Percentiles rank a stretch among this genome's conserved stretches.
phyloP scores from a whole-genome alignment of 2,329 filamentous ascomycete genomes.

The Fusarium oligoseptatum region DNA sequence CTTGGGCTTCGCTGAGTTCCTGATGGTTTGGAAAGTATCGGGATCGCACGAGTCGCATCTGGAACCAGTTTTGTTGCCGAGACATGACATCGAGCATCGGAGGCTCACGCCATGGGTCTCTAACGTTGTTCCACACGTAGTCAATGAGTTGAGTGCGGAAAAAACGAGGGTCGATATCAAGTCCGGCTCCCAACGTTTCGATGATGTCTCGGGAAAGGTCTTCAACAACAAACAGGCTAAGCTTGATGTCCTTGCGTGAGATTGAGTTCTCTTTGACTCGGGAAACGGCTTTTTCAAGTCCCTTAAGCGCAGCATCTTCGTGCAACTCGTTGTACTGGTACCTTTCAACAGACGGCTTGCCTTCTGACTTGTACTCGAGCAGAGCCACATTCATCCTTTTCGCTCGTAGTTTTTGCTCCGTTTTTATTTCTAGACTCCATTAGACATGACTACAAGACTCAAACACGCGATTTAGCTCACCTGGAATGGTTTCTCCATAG shows the following conservation, averaged over 20 bases:
- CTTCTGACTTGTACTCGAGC: not conserved
- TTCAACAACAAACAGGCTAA: conserved; percentile 4
- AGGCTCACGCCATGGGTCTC: conserved; percentile 3
- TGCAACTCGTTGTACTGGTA: not conserved
- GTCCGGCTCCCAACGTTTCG: not conserved
- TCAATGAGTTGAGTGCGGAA: not conserved
- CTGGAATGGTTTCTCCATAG: not conserved
- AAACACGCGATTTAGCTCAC: not conserved
- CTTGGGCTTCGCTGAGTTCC: not conserved
- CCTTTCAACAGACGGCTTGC: not conserved
- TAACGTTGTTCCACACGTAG: conserved; percentile 1
- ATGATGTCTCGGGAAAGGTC: conserved; percentile 6
- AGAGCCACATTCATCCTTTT: not conserved
- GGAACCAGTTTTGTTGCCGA: not conserved
- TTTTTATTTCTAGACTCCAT: not conserved
- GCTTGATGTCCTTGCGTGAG: not conserved
- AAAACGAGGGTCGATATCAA: not conserved
- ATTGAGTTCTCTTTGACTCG: not conserved
- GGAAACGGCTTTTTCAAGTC: not conserved
- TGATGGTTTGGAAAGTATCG: not conserved
- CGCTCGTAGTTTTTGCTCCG: not conserved
- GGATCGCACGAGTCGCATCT: not conserved
- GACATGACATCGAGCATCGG: not conserved
- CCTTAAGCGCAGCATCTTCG: not conserved
- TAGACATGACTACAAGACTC: not conserved